Evolutionary conservation across 2,329 filamentous ascomycete species (phyloP), one percentile per base, ranked within the genome.

Genomic region (Cladosporium cucumerinum): DNA sequence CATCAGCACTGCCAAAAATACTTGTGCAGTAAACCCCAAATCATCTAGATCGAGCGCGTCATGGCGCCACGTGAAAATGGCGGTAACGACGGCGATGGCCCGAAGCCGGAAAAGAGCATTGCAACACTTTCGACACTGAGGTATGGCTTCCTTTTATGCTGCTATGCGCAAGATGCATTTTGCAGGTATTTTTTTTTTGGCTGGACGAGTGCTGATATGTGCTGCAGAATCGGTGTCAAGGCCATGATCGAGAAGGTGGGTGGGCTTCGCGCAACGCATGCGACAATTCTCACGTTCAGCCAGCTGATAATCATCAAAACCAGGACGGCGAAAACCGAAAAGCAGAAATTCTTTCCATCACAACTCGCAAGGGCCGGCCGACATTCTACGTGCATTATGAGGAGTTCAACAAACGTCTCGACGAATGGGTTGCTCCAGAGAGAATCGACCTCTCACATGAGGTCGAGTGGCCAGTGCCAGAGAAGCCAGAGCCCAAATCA

Each of bases 321-420:
- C 71, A 89, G 86, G 86, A 97, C 77, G 92, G 92, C 66, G 88
- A 93, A 73, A 85, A 90, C 67, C 89, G 95, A 72, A 93, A 95
- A 80, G 95, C 95, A 72, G 95, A 99, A 78, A 97, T 99, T 68
- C 82, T 99, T n/a, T 95, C 92, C 66, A 96, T 98, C 71, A 89
- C 91, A 74, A 91, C 93, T 66, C 90, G 91, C 25, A 96, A 96
- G 78, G 94, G 92, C 73, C 89, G 90, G 18, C 89, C 92, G 46
- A 90, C 91, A 63, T 97, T 94, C 75, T 97, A 97, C 78, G 96
- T 96, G 73, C 96, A 98, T 78, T 98, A 97, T 77, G 92, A 97
- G 75, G 96, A 96, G 74, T 98, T 97, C 86, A 98, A 98, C 80
- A 98, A 98, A 72, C 87, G 87, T 82, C 81, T 89, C 34, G 86